Evolutionary conservation across 73 alveolate genomes (phyloP).

Genomic region (Paramecium primaurelia): DNA sequence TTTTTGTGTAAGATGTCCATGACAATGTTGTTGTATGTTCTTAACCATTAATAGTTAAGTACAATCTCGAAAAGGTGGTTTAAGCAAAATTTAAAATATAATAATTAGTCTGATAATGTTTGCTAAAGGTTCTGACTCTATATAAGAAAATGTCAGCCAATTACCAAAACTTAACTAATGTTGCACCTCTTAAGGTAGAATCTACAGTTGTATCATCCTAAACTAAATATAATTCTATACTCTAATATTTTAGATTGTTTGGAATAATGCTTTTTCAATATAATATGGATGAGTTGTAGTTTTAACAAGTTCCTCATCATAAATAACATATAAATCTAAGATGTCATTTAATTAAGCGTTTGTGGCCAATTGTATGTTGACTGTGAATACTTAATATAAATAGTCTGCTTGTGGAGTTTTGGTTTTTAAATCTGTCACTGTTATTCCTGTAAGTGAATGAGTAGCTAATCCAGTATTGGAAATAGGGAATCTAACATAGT

Average conservation of each 20-base stretch:
- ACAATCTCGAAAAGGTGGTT: slow-evolving; percentile 21
- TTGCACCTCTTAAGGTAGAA: neutral
- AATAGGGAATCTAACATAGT: slow-evolving; percentile 24
- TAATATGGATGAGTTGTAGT: slow-evolving; percentile 17
- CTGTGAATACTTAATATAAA: neutral
- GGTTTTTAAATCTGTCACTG: neutral
- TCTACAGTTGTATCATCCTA: neutral
- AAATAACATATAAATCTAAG: neutral
- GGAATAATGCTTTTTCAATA: slow-evolving; percentile 8
- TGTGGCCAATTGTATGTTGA: neutral
- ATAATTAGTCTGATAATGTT: neutral
- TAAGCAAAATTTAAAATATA: slow-evolving; percentile 17
- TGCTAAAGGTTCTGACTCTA: neutral
- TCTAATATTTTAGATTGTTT: neutral
- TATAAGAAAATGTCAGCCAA: neutral
- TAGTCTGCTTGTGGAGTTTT: neutral
- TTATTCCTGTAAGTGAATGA: neutral
- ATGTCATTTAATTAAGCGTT: neutral
- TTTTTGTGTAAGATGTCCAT: neutral
- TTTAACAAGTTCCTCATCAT: neutral
- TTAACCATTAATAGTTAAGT: neutral
- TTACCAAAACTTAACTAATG: neutral
- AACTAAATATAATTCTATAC: neutral
- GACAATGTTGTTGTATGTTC: neutral
- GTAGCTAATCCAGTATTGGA: neutral